Evolutionary conservation across 176 grass and related monocot genomes (phyloP), one percentile per base, ranked within the genome.

Genomic region (Raddia distichophylla): DNA sequence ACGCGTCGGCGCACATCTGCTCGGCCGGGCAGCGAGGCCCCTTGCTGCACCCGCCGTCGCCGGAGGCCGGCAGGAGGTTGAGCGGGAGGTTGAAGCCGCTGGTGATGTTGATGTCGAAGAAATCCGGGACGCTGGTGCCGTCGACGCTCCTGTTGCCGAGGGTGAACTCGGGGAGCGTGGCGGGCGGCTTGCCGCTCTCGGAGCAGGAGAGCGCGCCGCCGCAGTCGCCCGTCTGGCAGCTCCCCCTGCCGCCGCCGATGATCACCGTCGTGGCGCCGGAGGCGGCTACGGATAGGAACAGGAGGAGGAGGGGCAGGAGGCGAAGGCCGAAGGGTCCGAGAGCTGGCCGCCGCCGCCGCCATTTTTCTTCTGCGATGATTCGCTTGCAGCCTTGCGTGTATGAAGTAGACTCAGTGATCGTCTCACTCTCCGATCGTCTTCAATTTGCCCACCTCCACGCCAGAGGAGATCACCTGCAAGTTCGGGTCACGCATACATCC

Each of bases 31-130:
- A 82, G 19, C 47, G 71, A 0, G 79, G 71, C 19, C 78, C 78
- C 64, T 10, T 64, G 50, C 40, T 58, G 85, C 85, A 87, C 76
- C 34, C 19, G 44, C 70, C 64, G 13, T 19, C 0, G 27, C 27
- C 27, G 27, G 27, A 0, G 79, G 13, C 33, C 0, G 79, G 85
- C 45, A 81, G 48, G 79, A 93, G 83, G 40, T 85, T 76, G 73
- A 91, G 75, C 13, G 73, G 82, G 51, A 93, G 78, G 50, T 93
- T 93, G 85, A 87, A 93, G 10, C 88, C 91, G 0, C 86, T 16
- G 1, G 49, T 1, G 40, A 84, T 53, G 18, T 80, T 87, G 87
- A 93, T 84, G 52, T 90, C 73, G 8, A 81, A 50, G 60, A 7
- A 93, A 80, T 90, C 84, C 1, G 13, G 17, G 18, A 4, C 0